These are phyloP conservation scores for Graphiopsis chlorocephala DNA, from an alignment of 2,329 filamentous ascomycete species.

Conservation along the genomic window DNA sequence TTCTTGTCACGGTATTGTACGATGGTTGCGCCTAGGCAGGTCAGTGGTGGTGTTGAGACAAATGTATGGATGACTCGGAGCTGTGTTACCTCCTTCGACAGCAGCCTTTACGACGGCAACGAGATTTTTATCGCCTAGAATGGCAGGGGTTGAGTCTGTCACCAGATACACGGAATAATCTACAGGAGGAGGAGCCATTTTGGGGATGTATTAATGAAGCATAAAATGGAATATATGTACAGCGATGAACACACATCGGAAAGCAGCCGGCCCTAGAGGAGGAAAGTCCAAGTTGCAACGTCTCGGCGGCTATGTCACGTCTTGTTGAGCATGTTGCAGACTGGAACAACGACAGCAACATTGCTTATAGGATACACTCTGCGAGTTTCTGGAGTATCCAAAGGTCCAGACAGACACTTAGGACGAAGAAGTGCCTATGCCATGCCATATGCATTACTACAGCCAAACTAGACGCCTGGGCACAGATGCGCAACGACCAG, in stretches of 20 bases:
- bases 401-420: background rate
- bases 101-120: conserved; percentile 71
- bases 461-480: background rate
- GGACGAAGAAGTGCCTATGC: background rate
- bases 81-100: conserved; percentile 63
- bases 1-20: conserved; percentile 92
- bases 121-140: conserved; percentile 71
- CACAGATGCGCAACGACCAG: background rate
- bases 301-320: conserved; percentile 7
- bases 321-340: background rate
- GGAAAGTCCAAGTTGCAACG: background rate
- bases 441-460: too few species aligned
- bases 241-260: conserved; percentile 29
- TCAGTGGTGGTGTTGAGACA: conserved; percentile 2
- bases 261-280: background rate
- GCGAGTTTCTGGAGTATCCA: background rate
- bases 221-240: background rate
- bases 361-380: background rate
- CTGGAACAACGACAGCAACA: background rate
- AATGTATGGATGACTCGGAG: background rate
- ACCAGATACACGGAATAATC: conserved; percentile 88
- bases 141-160: conserved; percentile 84
- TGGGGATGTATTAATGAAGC: background rate
- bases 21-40: conserved; percentile 61
- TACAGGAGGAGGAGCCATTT: conserved; percentile 38